phyloP scores from a whole-genome alignment of 495 filamentous ascomycete species.

The Trichocladium antarcticum region DNA sequence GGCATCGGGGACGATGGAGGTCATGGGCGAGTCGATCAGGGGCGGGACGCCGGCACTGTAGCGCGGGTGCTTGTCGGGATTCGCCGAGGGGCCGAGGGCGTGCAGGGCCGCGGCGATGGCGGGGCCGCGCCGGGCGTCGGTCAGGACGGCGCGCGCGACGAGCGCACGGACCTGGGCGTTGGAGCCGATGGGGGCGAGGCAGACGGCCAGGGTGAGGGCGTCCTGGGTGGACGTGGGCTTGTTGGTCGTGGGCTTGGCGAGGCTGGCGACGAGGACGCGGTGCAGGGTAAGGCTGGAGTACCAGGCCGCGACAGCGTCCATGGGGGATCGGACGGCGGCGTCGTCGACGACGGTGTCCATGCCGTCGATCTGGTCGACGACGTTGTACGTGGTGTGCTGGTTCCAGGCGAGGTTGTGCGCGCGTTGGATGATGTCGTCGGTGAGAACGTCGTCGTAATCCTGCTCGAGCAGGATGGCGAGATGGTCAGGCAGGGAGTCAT shows the following conservation, averaged over 20 bases:
- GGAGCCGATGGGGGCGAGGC: constrained; percentile 68
- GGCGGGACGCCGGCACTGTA: constrained; percentile 18
- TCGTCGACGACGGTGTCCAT: constrained; percentile 83
- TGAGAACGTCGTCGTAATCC: constrained; percentile 70
- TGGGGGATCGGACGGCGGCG: constrained; percentile 69
- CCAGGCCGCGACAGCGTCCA: constrained; percentile 88
- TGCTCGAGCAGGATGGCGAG: constrained; percentile 60
- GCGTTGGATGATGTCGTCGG: constrained; percentile 64
- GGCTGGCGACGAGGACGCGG: constrained; percentile 50
- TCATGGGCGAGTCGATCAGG: constrained; percentile 20
- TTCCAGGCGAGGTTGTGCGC: constrained; percentile 92
- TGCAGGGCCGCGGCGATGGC: constrained; percentile 46
- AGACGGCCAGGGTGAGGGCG: constrained; percentile 56
- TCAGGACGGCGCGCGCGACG: constrained; percentile 54
- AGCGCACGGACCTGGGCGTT: constrained; percentile 67
- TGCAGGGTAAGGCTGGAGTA: constrained; percentile 71
- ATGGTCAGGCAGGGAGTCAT: constrained; percentile 64
- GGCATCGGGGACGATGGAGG: constrained; percentile 35
- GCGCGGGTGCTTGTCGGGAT: constrained; percentile 31
- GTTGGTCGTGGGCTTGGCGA: constrained; percentile 29
- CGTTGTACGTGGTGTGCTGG: constrained; percentile 54
- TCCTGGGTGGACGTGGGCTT: constrained; percentile 34
- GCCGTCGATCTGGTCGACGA: constrained; percentile 50
- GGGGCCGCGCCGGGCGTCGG: constrained; percentile 40
- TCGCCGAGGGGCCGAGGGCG: constrained; percentile 39